Evolutionary conservation across 192 early-diverging fungal genomes (phyloP), one percentile per base, ranked within the genome.

Genomic region (Pecoramyces ruminantium): DNA sequence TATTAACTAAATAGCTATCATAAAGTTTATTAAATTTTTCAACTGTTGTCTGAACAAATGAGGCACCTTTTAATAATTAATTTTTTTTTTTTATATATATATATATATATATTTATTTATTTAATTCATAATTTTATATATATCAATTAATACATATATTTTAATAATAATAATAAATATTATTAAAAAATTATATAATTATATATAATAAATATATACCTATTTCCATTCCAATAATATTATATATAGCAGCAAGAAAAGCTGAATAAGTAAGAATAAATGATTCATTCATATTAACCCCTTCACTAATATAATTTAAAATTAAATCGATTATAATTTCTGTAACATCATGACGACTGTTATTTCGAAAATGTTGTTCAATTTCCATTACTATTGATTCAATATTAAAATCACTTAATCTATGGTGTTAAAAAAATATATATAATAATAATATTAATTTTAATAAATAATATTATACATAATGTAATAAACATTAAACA

Each of bases 261-360:
- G 95, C 92, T 2, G 96, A 96, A 83, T 97, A 97, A 21, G 94
- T 90, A 77, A 93, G 91, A 78, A 96, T 89, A 85, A 97, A 97
- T 0, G 95, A 94, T 84, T 96, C 96, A 28, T 96, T 90, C 82
- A 98, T 85, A 84, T 95, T 94, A 79, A 93, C 87, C 80, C 93
- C 94, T 81, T 93, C 92, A 28, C 91, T 89, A 51, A 98, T 92
- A 28, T 93, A 90, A 17, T 90, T 86, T 40, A 97, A 81, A 28
- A 97, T 90, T 51, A 93, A 82, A 15, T 90, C 90, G 1, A 94
- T 94, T 25, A 96, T 87, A 9, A 95, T 94, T 38, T 94, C 88
- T n/a, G 93, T 96, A 17, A 97, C 95, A 85, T 96, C 92, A 83
- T 92, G 88, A 78, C 92, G 86, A 79, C 86, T 85, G 82, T 89